These are phyloP conservation scores for Cantharellus anzutake DNA, from an alignment of 768 basidiomycete species.

Conservation along the genomic window DNA sequence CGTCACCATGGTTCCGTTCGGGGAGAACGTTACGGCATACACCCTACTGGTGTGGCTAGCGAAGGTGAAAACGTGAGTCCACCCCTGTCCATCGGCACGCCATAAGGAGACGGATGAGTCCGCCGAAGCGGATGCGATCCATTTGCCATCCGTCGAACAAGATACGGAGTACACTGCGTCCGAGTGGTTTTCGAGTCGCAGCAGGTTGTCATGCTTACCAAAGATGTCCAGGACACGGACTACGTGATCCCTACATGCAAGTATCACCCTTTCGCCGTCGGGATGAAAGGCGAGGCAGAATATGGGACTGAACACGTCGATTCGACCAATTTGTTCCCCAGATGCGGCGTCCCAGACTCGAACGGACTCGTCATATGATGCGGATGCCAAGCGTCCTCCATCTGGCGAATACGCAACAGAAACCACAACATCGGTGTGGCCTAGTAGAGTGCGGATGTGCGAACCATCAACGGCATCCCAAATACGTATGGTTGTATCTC, in stretches of 20 bases:
- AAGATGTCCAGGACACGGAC: background rate
- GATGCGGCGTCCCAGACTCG: constrained; percentile 3
- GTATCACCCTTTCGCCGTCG: too few relatives aligned
- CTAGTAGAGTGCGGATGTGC: background rate
- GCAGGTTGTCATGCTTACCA: background rate
- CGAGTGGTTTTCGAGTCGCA: background rate
- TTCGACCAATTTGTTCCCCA: background rate
- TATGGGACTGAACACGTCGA: too few relatives aligned
- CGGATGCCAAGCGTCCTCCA: constrained; percentile 1
- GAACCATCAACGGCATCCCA: constrained; percentile 5
- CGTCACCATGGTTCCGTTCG: too few relatives aligned
- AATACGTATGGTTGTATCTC: constrained; percentile 1
- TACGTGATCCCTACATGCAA: too few relatives aligned
- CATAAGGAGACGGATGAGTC: too few relatives aligned
- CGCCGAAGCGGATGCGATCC: too few relatives aligned
- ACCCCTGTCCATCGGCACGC: too few relatives aligned
- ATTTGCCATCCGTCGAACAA: too few relatives aligned
- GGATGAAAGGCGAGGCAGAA: too few relatives aligned
- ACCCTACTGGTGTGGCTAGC: too few relatives aligned
- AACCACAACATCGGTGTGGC: background rate
- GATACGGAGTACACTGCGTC: background rate
- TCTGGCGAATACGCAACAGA: constrained; percentile 8
- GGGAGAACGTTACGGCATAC: too few relatives aligned
- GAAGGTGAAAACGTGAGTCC: too few relatives aligned
- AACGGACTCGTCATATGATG: constrained; percentile 5